Evolutionary conservation across 768 basidiomycete species (phyloP).

Genomic region (Macrolepiota fuliginosa): DNA sequence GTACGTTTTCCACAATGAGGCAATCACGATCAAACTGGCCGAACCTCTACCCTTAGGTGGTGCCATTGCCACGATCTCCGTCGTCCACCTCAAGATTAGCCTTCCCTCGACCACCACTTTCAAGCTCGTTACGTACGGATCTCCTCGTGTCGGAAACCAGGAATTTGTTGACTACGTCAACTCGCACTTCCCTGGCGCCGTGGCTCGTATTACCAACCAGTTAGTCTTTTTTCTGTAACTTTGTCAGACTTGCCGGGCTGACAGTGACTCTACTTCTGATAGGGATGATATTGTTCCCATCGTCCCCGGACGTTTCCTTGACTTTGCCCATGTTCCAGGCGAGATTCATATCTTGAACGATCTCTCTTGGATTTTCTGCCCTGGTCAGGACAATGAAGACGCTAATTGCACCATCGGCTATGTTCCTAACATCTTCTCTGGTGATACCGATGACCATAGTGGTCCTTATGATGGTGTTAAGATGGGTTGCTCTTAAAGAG

Average conservation of each 20-base stretch:
- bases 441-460: slow-evolving; percentile 22
- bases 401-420: slow-evolving; percentile 20
- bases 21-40: background rate
- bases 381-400: slow-evolving; percentile 25
- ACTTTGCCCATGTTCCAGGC: slow-evolving; percentile 35
- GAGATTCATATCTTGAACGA: slow-evolving; percentile 38
- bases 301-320: slow-evolving; percentile 32
- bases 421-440: slow-evolving; percentile 22
- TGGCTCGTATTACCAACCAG: slow-evolving; percentile 23
- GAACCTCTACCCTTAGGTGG: slow-evolving; percentile 26
- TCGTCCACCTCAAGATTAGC: slow-evolving; percentile 51
- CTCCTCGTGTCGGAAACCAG: slow-evolving; percentile 40
- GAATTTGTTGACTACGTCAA: slow-evolving; percentile 25
- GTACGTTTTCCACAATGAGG: slow-evolving; percentile 19
- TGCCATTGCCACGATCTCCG: slow-evolving; percentile 43
- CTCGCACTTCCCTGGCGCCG: slow-evolving; percentile 15
- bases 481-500: background rate
- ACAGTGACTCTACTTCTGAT: background rate
- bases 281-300: slow-evolving; percentile 28
- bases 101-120: slow-evolving; percentile 34
- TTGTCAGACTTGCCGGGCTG: background rate
- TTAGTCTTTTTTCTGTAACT: slow-evolving; percentile 2
- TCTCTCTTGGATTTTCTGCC: slow-evolving; percentile 26
- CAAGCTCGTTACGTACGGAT: slow-evolving; percentile 37
- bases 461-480: slow-evolving; percentile 15